Percentiles rank a stretch among this genome's conserved stretches.
phyloP scores from a whole-genome alignment of 2,329 filamentous ascomycete genomes.

The Xylaria sp. region DNA sequence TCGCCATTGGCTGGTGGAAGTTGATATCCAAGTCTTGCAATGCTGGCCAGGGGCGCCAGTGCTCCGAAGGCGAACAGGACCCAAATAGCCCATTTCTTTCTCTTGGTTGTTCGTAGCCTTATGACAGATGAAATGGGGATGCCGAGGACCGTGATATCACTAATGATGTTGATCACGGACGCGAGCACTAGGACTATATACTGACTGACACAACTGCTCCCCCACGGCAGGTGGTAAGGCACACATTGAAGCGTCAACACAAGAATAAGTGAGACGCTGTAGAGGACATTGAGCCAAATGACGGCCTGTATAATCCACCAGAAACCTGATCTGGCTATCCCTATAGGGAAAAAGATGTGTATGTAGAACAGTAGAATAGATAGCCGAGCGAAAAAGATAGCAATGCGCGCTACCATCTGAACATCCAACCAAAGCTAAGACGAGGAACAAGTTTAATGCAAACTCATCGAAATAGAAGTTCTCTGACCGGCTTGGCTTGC shows the following conservation, averaged over 20 bases:
- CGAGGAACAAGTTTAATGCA: constrained; percentile 2
- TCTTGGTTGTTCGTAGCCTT: constrained; percentile 37
- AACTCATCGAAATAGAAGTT: neutral
- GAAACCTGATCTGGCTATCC: constrained; percentile 20
- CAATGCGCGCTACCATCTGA: constrained; percentile 33
- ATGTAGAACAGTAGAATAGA: constrained; percentile 35
- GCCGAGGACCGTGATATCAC: constrained; percentile 36
- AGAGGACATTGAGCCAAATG: constrained; percentile 35
- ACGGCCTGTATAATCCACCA: constrained; percentile 36
- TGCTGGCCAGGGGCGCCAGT: constrained; percentile 36
- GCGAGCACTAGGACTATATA: constrained; percentile 33
- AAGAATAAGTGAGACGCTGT: constrained; percentile 34
- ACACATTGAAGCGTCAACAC: constrained; percentile 34
- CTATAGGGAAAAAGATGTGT: constrained; percentile 33
- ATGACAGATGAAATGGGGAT: constrained; percentile 41
- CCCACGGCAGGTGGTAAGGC: constrained; percentile 29
- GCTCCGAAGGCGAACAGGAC: constrained; percentile 40
- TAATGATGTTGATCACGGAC: constrained; percentile 38
- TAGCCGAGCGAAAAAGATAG: constrained; percentile 37
- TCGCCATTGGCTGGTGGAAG: constrained; percentile 22
- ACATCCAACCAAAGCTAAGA: constrained; percentile 33
- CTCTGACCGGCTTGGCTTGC: neutral
- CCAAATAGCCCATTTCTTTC: constrained; percentile 40
- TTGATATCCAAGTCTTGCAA: constrained; percentile 36
- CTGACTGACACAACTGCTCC: constrained; percentile 34